Base-by-base conservation (phyloP, 495 filamentous ascomycete species). In the Cercophora newfieldiana region DNA sequence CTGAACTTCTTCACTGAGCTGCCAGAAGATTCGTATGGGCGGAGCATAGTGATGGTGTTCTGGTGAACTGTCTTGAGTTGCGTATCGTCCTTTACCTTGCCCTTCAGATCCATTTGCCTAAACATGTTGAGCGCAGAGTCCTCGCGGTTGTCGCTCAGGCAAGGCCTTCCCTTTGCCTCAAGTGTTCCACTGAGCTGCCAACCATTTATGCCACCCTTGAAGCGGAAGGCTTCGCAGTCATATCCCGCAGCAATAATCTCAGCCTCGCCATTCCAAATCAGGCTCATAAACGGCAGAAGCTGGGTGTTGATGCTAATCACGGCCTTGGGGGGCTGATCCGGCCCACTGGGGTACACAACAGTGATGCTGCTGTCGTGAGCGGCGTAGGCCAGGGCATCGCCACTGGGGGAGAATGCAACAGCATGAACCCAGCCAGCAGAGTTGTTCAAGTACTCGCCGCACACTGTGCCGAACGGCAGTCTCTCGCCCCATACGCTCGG, bases 91-190 rank as follows among this genome's bases (percentile, higher is more conserved):
- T 88, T 89, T 24, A 83, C 77, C 78, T 97, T 96, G 44, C 95
- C 95, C 82, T 93, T 97, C 66, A 98, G 82, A 75, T 99, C 95
- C 96, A 99, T 97, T 79, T 97, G 93, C 74, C 87, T 87, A 84
- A 99, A 99, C 96, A 97, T 97, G 75, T 98, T 97, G 74, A 97
- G 82, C n/a, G 95, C 95, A 69, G 89, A 92, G 65, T 88, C 84
- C 72, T 86, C 84, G 51, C 83, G 74, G 44, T 75, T 72, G 44
- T 79, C 72, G 54, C 80, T 77, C 57, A 75, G 63, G 54, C 80
- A 78, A 21, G 82, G 76, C 86, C 91, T 77, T 86, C 93, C 72
- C 88, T 90, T 81, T 81, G 87, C 87, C 77, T 98, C 95, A 54
- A 98, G 76, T 3, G 91, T 92, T 26, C 94, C 94, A 14, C 86